Percentiles rank a stretch among this genome's conserved stretches.
Conservation (phyloP, 2,329 filamentous ascomycete genomes). For the Talaromyces sp. region DNA sequence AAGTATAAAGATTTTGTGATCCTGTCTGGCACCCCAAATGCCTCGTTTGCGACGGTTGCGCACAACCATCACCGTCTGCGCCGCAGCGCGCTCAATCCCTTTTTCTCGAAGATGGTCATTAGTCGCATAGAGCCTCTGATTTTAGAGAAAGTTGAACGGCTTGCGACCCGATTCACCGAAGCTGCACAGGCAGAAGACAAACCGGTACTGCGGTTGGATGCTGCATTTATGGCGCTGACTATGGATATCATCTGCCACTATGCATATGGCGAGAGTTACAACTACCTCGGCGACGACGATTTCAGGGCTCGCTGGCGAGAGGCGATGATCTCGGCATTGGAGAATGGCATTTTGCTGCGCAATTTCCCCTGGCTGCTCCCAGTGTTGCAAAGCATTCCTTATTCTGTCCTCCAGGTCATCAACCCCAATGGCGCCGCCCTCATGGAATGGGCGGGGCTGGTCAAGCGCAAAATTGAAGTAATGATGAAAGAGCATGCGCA, state of each 20-base stretch:
- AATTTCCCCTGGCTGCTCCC: slow-evolving; percentile 8
- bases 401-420: slow-evolving; percentile 6
- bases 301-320: slow-evolving; percentile 21
- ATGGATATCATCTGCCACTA: slow-evolving; percentile 37
- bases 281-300: slow-evolving; percentile 25
- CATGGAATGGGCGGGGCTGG: slow-evolving; percentile 7
- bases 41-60: slow-evolving; percentile 18
- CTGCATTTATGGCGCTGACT: slow-evolving; percentile 26
- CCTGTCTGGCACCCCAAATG: slow-evolving; percentile 16
- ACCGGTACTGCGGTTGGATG: slow-evolving; percentile 19
- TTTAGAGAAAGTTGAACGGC: slow-evolving; percentile 26
- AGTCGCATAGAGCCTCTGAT: slow-evolving; percentile 34
- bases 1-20: slow-evolving; percentile 20
- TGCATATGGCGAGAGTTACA: slow-evolving; percentile 30
- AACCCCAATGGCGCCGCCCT: slow-evolving; percentile 10
- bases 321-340: slow-evolving; percentile 16
- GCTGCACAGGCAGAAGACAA: slow-evolving; percentile 11
- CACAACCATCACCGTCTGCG: slow-evolving; percentile 23
- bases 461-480: slow-evolving; percentile 1
- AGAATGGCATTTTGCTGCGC: slow-evolving; percentile 8
- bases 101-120: slow-evolving; percentile 33
- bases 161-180: slow-evolving; percentile 22
- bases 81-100: slow-evolving; percentile 19
- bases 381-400: slow-evolving; percentile 3
- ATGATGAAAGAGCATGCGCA: not conserved